Percentiles rank a stretch among this genome's conserved stretches.
Conservation (phyloP, 2,329 filamentous ascomycete species). For the Alternaria triticina region DNA sequence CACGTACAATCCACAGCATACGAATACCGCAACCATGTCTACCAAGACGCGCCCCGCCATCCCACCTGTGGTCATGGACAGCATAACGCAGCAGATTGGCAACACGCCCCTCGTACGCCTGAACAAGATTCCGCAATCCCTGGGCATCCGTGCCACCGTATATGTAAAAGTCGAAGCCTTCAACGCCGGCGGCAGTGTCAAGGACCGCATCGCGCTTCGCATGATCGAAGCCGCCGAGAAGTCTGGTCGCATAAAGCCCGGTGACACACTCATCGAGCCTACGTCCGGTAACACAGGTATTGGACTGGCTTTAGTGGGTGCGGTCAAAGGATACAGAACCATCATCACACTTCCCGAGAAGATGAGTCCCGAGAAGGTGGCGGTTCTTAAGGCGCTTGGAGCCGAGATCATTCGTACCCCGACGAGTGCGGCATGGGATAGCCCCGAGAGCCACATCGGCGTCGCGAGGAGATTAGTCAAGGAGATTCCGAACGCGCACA, state of each 20-base stretch:
- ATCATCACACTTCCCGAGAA: constrained; percentile 99
- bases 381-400: constrained; percentile 89
- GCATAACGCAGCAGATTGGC: constrained; percentile 86
- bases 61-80: constrained; percentile 65
- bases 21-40: constrained; percentile 49
- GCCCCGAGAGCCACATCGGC: constrained; percentile 94
- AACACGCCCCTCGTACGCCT: constrained; percentile 94
- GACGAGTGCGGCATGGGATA: constrained; percentile 92
- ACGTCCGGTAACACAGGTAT: constrained; percentile 99
- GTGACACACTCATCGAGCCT: constrained; percentile 95
- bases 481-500: constrained; percentile 96
- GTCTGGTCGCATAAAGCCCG: constrained; percentile 91
- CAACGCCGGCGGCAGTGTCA: constrained; percentile 92
- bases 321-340: constrained; percentile 96
- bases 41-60: constrained; percentile 57
- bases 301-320: constrained; percentile 88
- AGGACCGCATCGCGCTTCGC: constrained; percentile 92
- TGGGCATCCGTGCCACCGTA: constrained; percentile 86
- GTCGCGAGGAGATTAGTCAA: constrained; percentile 89
- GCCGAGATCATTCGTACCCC: constrained; percentile 98
- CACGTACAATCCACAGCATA: neutral
- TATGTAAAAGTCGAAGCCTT: constrained; percentile 93
- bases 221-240: constrained; percentile 98
- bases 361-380: constrained; percentile 98
- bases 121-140: constrained; percentile 88